A percentile compares a stretch with the other conserved stretches of the same genome.
These are phyloP conservation scores for Rhododendron simsii DNA, from an alignment of 148 eudicot genomes.

Conservation along the genomic window DNA sequence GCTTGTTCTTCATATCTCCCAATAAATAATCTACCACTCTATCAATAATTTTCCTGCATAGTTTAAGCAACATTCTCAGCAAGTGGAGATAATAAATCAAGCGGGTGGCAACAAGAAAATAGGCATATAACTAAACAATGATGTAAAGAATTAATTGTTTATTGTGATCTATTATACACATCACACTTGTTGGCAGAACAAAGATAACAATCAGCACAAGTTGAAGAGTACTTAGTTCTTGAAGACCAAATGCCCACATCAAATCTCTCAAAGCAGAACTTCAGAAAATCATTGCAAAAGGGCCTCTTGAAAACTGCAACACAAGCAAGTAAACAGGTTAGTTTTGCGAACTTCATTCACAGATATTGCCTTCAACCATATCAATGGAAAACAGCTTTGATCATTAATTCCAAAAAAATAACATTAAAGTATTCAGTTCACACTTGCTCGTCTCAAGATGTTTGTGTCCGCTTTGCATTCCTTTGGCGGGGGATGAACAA, in stretches of 20 bases:
- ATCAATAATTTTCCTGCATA: slow-evolving; percentile 67
- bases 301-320: slow-evolving; percentile 84
- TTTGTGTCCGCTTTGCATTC: slow-evolving; percentile 52
- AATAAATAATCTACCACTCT: slow-evolving; percentile 68
- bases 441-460: slow-evolving; percentile 71
- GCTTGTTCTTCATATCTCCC: slow-evolving; percentile 58
- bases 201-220: background rate
- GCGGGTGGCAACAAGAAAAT: background rate
- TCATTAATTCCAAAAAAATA: background rate
- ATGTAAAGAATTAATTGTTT: background rate
- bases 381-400: background rate
- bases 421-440: slow-evolving; percentile 14
- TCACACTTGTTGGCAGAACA: background rate
- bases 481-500: slow-evolving; percentile 64
- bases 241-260: slow-evolving; percentile 93
- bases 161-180: background rate
- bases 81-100: background rate
- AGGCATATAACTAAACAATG: background rate
- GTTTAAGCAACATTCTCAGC: slow-evolving; percentile 6
- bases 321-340: slow-evolving; percentile 12
- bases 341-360: background rate
- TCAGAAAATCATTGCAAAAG: slow-evolving; percentile 64
- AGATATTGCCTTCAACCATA: background rate
- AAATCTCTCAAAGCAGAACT: slow-evolving; percentile 86
- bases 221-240: slow-evolving; percentile 56